These are phyloP conservation scores for Mycena filopes DNA, from an alignment of 768 basidiomycete species.

Conservation along the genomic window DNA sequence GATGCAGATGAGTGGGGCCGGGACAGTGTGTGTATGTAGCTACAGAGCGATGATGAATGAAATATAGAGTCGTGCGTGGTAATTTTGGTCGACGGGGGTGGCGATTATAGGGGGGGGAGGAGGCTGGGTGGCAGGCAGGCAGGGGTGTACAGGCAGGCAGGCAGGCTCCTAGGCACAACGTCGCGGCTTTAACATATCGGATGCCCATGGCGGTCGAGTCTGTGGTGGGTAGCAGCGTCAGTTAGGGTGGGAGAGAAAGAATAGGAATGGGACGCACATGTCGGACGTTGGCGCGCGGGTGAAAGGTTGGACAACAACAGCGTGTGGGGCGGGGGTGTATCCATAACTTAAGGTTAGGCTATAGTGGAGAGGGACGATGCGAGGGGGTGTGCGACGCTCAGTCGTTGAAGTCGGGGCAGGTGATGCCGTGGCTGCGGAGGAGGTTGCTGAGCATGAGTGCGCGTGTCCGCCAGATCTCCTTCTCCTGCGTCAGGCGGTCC, in stretches of 20 bases:
- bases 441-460: constrained; percentile 53
- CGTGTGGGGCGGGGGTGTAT: constrained; percentile 19
- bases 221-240: constrained; percentile 12
- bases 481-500: constrained; percentile 57
- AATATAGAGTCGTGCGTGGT: background rate
- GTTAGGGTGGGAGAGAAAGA: background rate
- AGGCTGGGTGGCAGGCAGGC: background rate
- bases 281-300: constrained; percentile 34
- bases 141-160: constrained; percentile 20
- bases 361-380: constrained; percentile 4
- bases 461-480: constrained; percentile 62
- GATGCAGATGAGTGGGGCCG: constrained; percentile 18
- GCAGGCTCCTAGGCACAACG: constrained; percentile 22
- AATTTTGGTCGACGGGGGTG: constrained; percentile 13
- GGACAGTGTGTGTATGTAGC: constrained; percentile 16
- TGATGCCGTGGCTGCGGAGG: constrained; percentile 57
- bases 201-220: constrained; percentile 30
- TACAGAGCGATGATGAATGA: background rate
- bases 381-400: constrained; percentile 31
- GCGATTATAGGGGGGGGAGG: background rate
- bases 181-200: constrained; percentile 37
- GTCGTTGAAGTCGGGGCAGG: constrained; percentile 51
- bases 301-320: constrained; percentile 22
- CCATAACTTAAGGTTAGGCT: constrained; percentile 26
- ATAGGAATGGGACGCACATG: constrained; percentile 28